These are phyloP conservation scores for Halteria grandinella DNA, from an alignment of 73 alveolate species.

Conservation along the genomic window DNA sequence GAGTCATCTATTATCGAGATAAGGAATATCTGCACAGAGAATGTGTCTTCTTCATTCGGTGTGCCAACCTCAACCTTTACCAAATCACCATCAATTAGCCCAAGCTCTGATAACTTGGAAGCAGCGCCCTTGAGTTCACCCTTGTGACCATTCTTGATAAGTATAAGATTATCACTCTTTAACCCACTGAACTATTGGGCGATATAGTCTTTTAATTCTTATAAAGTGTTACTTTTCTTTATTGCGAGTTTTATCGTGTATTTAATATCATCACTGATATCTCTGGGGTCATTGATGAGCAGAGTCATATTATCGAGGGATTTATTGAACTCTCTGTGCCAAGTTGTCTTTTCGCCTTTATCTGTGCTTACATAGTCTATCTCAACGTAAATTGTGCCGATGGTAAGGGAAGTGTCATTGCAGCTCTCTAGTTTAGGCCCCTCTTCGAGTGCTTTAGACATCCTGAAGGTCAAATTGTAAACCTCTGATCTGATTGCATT, in stretches of 20 bases:
- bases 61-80: constrained; percentile 20
- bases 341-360: constrained; percentile 36
- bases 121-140: constrained; percentile 26
- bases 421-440: constrained; percentile 7
- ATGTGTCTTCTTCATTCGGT: constrained; percentile 40
- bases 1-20: not conserved
- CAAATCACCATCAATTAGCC: constrained; percentile 12
- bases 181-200: not conserved
- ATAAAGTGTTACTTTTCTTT: constrained; percentile 13
- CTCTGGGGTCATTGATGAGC: constrained; percentile 36
- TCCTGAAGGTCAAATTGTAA: constrained; percentile 46
- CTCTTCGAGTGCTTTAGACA: not conserved
- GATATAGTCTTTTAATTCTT: constrained; percentile 16
- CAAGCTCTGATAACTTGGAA: constrained; percentile 3
- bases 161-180: constrained; percentile 6
- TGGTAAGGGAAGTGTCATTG: too few species aligned
- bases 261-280: constrained; percentile 39
- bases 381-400: constrained; percentile 1
- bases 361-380: constrained; percentile 53
- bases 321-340: constrained; percentile 13
- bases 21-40: not conserved
- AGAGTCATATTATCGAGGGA: constrained; percentile 3
- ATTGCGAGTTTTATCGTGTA: constrained; percentile 10
- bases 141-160: constrained; percentile 5
- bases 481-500: constrained; percentile 28